Base-by-base conservation (phyloP, 495 filamentous ascomycete species). In the Jackrogersella multiformis region DNA sequence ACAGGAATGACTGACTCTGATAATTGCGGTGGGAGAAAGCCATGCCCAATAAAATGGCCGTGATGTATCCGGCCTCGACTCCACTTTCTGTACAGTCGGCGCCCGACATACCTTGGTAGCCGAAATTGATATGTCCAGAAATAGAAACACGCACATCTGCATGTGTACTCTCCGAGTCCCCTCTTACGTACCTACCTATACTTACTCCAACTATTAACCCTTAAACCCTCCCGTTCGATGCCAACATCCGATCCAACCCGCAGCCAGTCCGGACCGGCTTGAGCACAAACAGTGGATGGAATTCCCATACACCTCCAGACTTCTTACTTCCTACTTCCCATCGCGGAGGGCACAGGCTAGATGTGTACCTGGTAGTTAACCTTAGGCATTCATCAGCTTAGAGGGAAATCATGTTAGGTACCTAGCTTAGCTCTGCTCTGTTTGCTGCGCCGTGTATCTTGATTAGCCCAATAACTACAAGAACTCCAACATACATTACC, bases 221-320 rank as follows among this genome's bases (percentile, higher is more conserved):
- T n/a, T n/a, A n/a, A n/a, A 55, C 51, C 42, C 54, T 64, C 60
- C 54, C 66, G 66, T 69, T 69, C 55, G 60, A 69, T 69, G 66
- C 60, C n/a, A 64, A 60, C 66, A 69, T 69, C 60, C 66, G 66
- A 69, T 61, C 60, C 66, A 69, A 69, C 66, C 59, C 64, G 49
- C 26, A 44, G 23, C 15, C 28, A 46, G 61, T 54, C 56, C 61
- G 61, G 61, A 44, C 60, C 61, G 61, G 66, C 42, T 59, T 46
- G 41, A 54, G 63, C 26, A 18, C 44, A 49, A 10, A n/a, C n/a
- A n/a, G n/a, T n/a, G n/a, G n/a, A n/a, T n/a, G n/a, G n/a, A n/a
- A n/a, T n/a, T n/a, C n/a, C n/a, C n/a, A n/a, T n/a, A n/a, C n/a
- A n/a, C n/a, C n/a, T 7, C 26, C 26, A 30, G 26, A 30, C 26